Evolutionary conservation across 331 rosid species (phyloP).

Genomic region (Dryas integrifolia): DNA sequence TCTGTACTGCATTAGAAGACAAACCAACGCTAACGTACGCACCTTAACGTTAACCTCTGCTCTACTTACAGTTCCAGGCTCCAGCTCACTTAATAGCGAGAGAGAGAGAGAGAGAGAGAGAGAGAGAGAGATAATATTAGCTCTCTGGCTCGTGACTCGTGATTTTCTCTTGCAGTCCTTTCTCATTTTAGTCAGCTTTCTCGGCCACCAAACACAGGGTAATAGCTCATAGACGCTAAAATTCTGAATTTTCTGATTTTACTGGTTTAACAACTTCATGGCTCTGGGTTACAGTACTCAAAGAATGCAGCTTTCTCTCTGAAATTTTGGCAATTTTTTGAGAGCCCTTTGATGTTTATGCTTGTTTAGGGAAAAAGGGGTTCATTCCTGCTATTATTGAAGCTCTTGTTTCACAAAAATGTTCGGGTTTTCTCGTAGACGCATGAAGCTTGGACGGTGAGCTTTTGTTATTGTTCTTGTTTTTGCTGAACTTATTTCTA

Average conservation of each 20-base stretch:
- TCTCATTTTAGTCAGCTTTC: constrained; percentile 28
- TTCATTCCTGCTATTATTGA: background rate
- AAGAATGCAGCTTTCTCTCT: constrained; percentile 38
- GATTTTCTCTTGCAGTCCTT: constrained; percentile 4
- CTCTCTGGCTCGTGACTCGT: constrained; percentile 5
- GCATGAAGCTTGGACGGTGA: constrained; percentile 78
- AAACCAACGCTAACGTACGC: constrained; percentile 43
- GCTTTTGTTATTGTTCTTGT: background rate
- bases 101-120: background rate
- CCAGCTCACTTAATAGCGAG: constrained; percentile 30
- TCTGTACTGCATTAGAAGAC: background rate
- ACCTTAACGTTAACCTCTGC: background rate
- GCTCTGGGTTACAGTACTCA: background rate
- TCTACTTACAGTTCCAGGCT: background rate
- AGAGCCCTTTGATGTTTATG: constrained; percentile 22
- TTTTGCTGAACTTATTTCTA: background rate
- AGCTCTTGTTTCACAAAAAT: constrained; percentile 35
- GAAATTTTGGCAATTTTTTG: constrained; percentile 4
- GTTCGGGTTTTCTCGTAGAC: constrained; percentile 90
- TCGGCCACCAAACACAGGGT: constrained; percentile 30
- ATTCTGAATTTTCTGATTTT: background rate
- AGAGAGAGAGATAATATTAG: background rate
- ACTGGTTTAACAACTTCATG: background rate
- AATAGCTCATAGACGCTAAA: background rate
- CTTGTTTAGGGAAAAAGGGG: constrained; percentile 14